These are phyloP conservation scores for Vicia sativa DNA, from an alignment of 306 rosid genomes.

Conservation along the genomic window DNA sequence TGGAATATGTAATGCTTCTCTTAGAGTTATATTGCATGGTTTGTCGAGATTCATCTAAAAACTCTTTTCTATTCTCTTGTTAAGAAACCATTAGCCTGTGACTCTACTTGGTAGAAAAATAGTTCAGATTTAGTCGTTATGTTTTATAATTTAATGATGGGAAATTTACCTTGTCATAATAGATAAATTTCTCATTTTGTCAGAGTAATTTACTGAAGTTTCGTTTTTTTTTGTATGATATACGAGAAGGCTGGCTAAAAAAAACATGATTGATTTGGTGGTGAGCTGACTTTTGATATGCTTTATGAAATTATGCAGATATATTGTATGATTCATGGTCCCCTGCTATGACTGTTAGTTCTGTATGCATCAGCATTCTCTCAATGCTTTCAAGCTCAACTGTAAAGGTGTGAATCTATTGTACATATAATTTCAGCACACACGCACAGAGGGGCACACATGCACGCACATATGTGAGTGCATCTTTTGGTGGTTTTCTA, in stretches of 20 bases:
- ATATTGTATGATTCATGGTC: constrained; percentile 99
- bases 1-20: constrained; percentile 15
- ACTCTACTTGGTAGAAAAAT: neutral
- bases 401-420: constrained; percentile 63
- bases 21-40: neutral
- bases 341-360: constrained; percentile 99
- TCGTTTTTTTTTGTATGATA: constrained; percentile 12
- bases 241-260: neutral
- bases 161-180: constrained; percentile 25
- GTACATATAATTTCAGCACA: neutral
- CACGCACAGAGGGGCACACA: too few species aligned
- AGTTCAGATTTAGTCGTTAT: neutral
- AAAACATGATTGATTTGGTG: constrained; percentile 25
- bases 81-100: neutral
- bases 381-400: constrained; percentile 99
- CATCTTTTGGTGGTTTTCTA: too few species aligned
- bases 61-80: neutral
- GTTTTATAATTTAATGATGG: constrained; percentile 7
- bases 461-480: too few species aligned
- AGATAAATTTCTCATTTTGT: constrained; percentile 13
- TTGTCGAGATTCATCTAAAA: constrained; percentile 6
- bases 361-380: constrained; percentile 98
- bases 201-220: neutral
- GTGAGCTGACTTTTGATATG: constrained; percentile 42
- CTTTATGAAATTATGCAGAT: constrained; percentile 62